Percentiles rank a stretch among this genome's conserved stretches.
phyloP scores from a whole-genome alignment of 2,329 filamentous ascomycete species.

The Ophiocordyceps camponoti-saundersi region DNA sequence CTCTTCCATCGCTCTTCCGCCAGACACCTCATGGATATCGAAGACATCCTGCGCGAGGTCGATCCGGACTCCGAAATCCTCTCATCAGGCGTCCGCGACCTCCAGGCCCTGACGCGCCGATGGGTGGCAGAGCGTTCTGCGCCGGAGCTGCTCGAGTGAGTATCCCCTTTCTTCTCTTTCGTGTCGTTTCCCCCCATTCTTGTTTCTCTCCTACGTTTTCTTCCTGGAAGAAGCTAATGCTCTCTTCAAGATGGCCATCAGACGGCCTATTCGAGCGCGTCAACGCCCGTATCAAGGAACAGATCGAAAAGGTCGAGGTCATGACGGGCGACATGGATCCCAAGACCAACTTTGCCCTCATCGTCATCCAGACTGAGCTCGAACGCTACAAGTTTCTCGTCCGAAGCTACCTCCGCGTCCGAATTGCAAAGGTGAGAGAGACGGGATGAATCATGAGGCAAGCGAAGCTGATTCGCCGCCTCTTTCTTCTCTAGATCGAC shows the following conservation, averaged over 20 bases:
- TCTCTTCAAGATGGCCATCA: slow-evolving; percentile 40
- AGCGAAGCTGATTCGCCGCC: background rate
- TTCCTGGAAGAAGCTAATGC: background rate
- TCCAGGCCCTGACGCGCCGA: slow-evolving; percentile 76
- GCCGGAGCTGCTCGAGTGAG: slow-evolving; percentile 70
- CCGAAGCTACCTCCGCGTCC: slow-evolving; percentile 61
- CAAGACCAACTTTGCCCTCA: slow-evolving; percentile 80
- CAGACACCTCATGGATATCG: slow-evolving; percentile 47
- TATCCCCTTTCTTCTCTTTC: background rate
- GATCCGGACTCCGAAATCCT: slow-evolving; percentile 39
- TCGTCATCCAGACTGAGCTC: slow-evolving; percentile 90
- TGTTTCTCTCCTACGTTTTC: background rate
- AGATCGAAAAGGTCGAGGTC: slow-evolving; percentile 56
- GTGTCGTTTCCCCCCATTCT: no score
- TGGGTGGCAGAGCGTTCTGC: slow-evolving; percentile 88
- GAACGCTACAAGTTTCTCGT: slow-evolving; percentile 88
- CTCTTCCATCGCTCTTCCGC: background rate
- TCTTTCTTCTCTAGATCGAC: slow-evolving; percentile 41
- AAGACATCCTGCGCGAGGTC: slow-evolving; percentile 62
- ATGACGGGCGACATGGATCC: slow-evolving; percentile 77
- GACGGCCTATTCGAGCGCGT: slow-evolving; percentile 67
- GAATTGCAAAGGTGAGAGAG: slow-evolving; percentile 63
- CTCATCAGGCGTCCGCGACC: slow-evolving; percentile 49
- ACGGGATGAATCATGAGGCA: background rate
- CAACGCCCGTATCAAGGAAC: slow-evolving; percentile 51